A percentile compares a stretch with the other conserved stretches of the same genome.
Evolutionary conservation across 495 filamentous ascomycete species (phyloP).

Genomic region (Aspergillus sclerotioniger): DNA sequence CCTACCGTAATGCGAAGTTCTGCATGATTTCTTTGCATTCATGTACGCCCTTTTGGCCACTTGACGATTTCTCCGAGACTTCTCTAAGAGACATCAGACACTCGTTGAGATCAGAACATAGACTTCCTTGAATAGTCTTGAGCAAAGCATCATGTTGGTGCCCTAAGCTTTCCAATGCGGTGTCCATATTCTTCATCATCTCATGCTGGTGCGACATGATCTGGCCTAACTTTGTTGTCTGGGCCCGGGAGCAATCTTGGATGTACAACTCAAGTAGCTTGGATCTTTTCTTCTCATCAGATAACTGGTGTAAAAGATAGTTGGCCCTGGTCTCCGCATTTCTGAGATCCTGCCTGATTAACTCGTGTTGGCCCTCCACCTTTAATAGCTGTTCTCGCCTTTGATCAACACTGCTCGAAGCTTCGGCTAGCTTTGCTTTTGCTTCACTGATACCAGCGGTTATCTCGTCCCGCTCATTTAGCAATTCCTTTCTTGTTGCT

Average conservation of each 20-base stretch:
- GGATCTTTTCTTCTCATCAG: conserved; percentile 30
- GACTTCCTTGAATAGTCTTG: conserved; percentile 12
- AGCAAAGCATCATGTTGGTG: conserved; percentile 14
- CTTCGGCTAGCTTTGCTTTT: conserved; percentile 21
- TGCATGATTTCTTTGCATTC: conserved; percentile 18
- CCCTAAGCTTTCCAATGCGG: conserved; percentile 14
- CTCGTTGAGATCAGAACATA: conserved; percentile 17
- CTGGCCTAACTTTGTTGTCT: conserved; percentile 23
- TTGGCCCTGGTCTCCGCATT: conserved; percentile 18
- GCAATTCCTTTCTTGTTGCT: conserved; percentile 15
- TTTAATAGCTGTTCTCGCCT: conserved; percentile 20
- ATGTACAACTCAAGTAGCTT: conserved; percentile 34
- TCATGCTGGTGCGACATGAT: conserved; percentile 30
- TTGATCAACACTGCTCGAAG: conserved; percentile 15
- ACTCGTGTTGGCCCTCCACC: conserved; percentile 11
- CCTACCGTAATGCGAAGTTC: conserved; percentile 26
- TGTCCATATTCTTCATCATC: conserved; percentile 22
- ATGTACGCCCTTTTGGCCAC: conserved; percentile 21
- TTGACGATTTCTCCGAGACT: conserved; percentile 20
- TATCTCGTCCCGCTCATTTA: conserved; percentile 30
- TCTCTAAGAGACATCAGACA: conserved; percentile 18
- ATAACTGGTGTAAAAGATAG: conserved; percentile 20
- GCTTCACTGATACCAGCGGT: conserved; percentile 20
- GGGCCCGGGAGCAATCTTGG: conserved; percentile 26
- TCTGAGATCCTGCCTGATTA: conserved; percentile 23